Conservation (phyloP, 2,329 filamentous ascomycete genomes). For the Sclerotinia sclerotiorum region DNA sequence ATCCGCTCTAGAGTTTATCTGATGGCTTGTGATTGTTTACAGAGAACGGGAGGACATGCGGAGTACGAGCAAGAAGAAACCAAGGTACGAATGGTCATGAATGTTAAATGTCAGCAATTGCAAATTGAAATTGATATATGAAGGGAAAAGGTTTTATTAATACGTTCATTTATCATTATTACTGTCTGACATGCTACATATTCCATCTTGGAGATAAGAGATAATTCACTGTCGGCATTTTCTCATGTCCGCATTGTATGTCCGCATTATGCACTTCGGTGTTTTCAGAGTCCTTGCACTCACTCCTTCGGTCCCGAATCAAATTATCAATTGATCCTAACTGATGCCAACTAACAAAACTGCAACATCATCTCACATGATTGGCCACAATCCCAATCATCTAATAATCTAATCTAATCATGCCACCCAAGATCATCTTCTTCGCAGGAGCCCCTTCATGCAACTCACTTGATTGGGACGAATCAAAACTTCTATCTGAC, state of each 20-base stretch:
- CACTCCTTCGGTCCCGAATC: conserved; percentile 2
- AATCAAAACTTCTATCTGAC: conserved; percentile 49
- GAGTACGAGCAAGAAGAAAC: background rate
- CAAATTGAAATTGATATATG: background rate
- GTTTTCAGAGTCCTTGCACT: background rate
- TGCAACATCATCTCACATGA: background rate
- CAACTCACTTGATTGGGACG: conserved; percentile 54
- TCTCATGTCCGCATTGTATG: conserved; percentile 10
- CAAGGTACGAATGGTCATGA: background rate
- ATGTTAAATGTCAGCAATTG: background rate
- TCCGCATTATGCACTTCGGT: background rate
- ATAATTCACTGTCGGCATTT: background rate
- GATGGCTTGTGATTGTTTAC: background rate
- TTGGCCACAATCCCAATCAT: background rate
- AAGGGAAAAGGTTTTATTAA: background rate
- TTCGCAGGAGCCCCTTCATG: conserved; percentile 52
- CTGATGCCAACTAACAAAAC: background rate
- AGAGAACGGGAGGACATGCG: too few relatives aligned
- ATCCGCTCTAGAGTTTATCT: conserved; percentile 11
- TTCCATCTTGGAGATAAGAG: background rate
- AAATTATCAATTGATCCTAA: background rate
- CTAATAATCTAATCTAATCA: background rate
- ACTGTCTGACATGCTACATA: background rate
- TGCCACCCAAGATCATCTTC: conserved; percentile 21
- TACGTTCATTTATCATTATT: background rate